Evolutionary conservation across 768 basidiomycete genomes (phyloP), one percentile per base, ranked within the genome.

Genomic region (Nidula microcarpa): DNA sequence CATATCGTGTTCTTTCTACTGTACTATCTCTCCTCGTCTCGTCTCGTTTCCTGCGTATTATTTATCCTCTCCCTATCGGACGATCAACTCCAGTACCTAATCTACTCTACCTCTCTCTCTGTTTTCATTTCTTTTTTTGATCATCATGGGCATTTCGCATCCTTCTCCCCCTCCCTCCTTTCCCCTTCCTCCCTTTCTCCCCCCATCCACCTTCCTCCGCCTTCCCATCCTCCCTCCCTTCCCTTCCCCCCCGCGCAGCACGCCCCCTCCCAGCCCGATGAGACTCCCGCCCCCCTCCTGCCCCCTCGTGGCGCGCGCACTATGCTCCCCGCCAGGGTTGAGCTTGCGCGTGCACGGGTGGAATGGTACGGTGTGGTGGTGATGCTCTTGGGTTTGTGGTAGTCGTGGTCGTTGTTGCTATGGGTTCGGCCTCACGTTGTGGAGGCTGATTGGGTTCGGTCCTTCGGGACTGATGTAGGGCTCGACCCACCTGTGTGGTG

Each of bases 31-130:
- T 55, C 47, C 51, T 52, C 47, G 51, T 53, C 47, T 49, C 50
- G 50, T 52, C 54, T 62, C 52, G 47, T 51, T 50, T 55, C 50
- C 43, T 51, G 60, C 60, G 59, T 59, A 56, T 60, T 59, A 57
- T 59, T 60, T 64, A 62, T 57, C 43, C 41, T 50, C 58, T 59
- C 68, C 69, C 65, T 69, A 63, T 52, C 17, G 65, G 60, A 56
- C 57, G 57, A 47, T 49, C 17, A 16, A 23, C 36, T 37, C 33
- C 49, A 33, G 35, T 23, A 33, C 47, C 43, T 3, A 17, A 41
- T 54, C 35, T 35, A 17, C 46, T 33, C 47, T 41, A 52, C 23
- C 32, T 55, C 37, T 37, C 34, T 36, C 17, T 51, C 36, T 39
- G 8, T 34, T 48, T 53, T 51, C 41, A 23, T 53, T 16, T 43